Conservation (phyloP, 2,329 filamentous ascomycete species). For the Calonectria leucothoes region DNA sequence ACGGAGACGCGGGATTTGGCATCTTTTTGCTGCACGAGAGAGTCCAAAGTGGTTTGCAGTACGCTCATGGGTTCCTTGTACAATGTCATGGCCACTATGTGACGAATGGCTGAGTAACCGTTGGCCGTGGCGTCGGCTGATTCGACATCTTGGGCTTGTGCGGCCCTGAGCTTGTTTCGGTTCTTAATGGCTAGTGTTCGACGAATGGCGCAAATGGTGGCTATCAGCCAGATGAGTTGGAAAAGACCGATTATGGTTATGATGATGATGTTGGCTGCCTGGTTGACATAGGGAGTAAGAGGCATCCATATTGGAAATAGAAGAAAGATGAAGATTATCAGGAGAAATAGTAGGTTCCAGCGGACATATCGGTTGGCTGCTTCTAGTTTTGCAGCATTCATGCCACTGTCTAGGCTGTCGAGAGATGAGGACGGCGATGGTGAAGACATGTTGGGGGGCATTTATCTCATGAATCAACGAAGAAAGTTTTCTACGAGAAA, state of each 20-base stretch:
- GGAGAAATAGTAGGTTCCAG: neutral
- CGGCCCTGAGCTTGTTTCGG: neutral
- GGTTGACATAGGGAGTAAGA: neutral
- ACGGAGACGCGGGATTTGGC: neutral
- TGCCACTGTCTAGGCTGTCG: neutral
- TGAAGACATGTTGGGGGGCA: neutral
- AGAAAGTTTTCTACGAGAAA: neutral
- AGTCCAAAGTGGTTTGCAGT: neutral
- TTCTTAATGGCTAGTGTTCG: constrained; percentile 29
- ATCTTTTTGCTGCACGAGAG: neutral
- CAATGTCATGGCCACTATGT: neutral
- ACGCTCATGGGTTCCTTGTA: neutral
- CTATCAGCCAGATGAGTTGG: constrained; percentile 29
- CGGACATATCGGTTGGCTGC: neutral
- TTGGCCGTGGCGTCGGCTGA: neutral
- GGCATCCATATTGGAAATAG: neutral
- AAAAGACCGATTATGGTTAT: constrained; percentile 24
- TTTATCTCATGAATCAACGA: neutral
- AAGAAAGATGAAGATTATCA: neutral
- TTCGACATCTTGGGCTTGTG: neutral
- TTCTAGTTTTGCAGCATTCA: neutral
- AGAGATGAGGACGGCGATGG: neutral
- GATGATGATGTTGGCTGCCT: constrained; percentile 17
- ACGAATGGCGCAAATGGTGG: constrained; percentile 30
- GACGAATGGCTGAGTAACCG: neutral